phyloP scores from a whole-genome alignment of 225 moss, liverwort and hornwort genomes.

The Asterella californica region DNA sequence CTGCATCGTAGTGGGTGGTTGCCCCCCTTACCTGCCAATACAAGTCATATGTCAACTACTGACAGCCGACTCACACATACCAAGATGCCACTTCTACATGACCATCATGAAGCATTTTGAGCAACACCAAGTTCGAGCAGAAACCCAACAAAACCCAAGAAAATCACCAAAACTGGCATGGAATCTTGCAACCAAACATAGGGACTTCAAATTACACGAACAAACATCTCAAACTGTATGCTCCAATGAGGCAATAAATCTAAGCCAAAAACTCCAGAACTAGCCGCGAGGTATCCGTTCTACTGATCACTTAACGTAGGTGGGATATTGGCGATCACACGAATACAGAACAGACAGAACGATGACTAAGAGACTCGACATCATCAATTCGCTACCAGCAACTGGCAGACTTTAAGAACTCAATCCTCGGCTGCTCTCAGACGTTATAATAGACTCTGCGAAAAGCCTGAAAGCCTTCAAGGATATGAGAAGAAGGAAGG shows the following conservation, averaged over 20 bases:
- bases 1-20: conserved; percentile 82
- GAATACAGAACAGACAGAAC: neutral
- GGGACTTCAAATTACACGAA: too few relatives aligned
- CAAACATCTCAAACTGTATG: too few relatives aligned
- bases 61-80: neutral
- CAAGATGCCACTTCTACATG: neutral
- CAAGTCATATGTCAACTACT: neutral
- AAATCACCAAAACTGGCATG: too few relatives aligned
- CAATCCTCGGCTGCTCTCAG: neutral
- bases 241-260: too few relatives aligned
- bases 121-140: too few relatives aligned
- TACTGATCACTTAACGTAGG: too few relatives aligned
- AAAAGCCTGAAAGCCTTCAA: neutral
- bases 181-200: neutral
- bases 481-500: neutral
- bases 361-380: neutral
- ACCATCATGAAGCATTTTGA: neutral
- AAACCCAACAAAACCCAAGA: too few relatives aligned
- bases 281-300: too few relatives aligned
- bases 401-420: too few relatives aligned
- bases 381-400: too few relatives aligned
- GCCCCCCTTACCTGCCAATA: conserved; percentile 60
- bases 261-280: too few relatives aligned
- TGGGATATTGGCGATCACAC: neutral
- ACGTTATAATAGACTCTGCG: neutral